A percentile compares a stretch with the other conserved stretches of the same genome.
These are phyloP conservation scores for Russula brevipes DNA, from an alignment of 768 basidiomycete genomes.

Conservation along the genomic window DNA sequence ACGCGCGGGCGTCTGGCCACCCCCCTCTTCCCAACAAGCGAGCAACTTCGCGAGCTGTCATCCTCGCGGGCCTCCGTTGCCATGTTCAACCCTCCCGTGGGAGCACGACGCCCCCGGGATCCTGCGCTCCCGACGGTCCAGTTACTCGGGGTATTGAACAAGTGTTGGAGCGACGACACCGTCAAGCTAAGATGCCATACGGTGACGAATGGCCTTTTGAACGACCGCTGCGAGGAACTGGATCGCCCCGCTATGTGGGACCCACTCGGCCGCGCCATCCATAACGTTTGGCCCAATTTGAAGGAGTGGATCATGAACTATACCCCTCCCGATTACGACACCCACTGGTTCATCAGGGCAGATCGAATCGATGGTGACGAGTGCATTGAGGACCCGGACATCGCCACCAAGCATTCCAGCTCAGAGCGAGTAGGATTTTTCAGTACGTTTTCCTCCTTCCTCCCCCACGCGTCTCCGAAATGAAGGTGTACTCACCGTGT, in stretches of 20 bases:
- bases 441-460: neutral
- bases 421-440: neutral
- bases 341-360: no score
- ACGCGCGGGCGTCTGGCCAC: no score
- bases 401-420: neutral
- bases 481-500: no score
- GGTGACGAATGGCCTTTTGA: neutral
- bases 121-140: neutral
- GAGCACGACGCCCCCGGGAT: neutral
- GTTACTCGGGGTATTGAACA: neutral
- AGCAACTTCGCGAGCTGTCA: neutral
- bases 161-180: neutral
- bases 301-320: slow-evolving; percentile 5
- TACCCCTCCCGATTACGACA: neutral
- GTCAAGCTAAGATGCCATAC: neutral
- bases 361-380: neutral
- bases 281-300: neutral
- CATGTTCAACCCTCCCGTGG: neutral
- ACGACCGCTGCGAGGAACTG: neutral
- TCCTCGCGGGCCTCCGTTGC: neutral
- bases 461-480: no score
- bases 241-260: neutral
- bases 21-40: neutral
- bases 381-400: neutral
- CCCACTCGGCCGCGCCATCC: neutral